Base-by-base conservation (phyloP, 192 early-diverging fungal species). In the Backusella sp. region DNA sequence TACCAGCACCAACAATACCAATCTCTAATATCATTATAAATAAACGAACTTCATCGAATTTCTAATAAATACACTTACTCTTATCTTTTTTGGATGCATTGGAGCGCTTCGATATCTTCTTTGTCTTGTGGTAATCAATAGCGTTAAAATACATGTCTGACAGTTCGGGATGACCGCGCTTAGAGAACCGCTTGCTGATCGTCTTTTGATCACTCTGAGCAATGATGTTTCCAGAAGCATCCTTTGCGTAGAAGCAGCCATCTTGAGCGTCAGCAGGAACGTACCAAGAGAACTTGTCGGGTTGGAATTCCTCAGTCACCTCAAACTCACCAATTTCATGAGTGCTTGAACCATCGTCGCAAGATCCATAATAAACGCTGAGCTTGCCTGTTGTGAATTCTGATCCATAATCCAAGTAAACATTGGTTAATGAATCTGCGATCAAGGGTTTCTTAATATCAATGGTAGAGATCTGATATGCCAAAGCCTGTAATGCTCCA, bases 1-100 rank as follows among this genome's bases (percentile, higher is more conserved):
- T 72, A 49, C 79, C 79, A 49, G 74, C 79, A 19, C 79, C 79
- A 14, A 80, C 49, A 66, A 80, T 75, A 67, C 79, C 74, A 46
- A 80, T 76, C 14, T 80, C 74, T 76, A 59, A 59, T 28, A 12
- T 0, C 9, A 59, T 12, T 26, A 49, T 49, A 6, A 49, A 5
- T 49, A 44, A 44, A 15, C 14, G 0, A 17, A 44, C 14, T 17
- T 17, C 3, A 44, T 4, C 4, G 15, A 2, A 19, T 73, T 4
- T 6, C 15, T 34, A 4, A 21, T 9, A 11, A 32, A 56, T 56
- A 2, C n/a, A 65, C 37, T 72, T 77, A 77, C 76, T 77, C 37
- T 77, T 77, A 14, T 77, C 52, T 6, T 72, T 65, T 4, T 34
- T 59, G 39, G 56, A 67, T 4, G 70, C 34, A 15, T 37, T 44